A percentile compares a stretch with the other conserved stretches of the same genome.
phyloP scores from a whole-genome alignment of 345 rosid genomes.

The Conringia planisiliqua region DNA sequence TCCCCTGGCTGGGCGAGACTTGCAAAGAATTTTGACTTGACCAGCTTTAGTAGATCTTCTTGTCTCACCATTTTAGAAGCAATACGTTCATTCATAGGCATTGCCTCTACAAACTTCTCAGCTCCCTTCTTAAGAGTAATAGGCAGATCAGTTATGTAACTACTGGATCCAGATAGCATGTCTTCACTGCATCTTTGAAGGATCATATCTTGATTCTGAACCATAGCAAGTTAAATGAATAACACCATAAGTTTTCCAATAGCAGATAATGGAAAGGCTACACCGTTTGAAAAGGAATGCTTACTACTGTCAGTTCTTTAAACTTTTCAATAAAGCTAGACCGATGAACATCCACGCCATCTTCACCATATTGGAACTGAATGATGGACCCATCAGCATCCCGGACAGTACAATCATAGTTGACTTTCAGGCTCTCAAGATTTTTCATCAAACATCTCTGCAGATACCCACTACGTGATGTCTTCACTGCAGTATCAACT shows the following conservation, averaged over 20 bases:
- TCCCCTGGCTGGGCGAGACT: slow-evolving; percentile 99
- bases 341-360: slow-evolving; percentile 92
- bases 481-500: slow-evolving; percentile 98
- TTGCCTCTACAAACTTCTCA: slow-evolving; percentile 47
- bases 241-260: slow-evolving; percentile 7
- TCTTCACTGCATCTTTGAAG: slow-evolving; percentile 40
- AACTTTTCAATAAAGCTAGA: slow-evolving; percentile 78
- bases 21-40: slow-evolving; percentile 64
- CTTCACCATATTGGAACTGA: slow-evolving; percentile 96
- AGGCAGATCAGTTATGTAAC: slow-evolving; percentile 58
- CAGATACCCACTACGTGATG: slow-evolving; percentile 99
- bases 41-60: slow-evolving; percentile 53
- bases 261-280: slow-evolving; percentile 16
- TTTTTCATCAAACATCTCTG: slow-evolving; percentile 97
- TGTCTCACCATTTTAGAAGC: slow-evolving; percentile 37
- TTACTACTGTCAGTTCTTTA: slow-evolving; percentile 63
- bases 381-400: slow-evolving; percentile 93
- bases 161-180: slow-evolving; percentile 42
- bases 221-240: not conserved
- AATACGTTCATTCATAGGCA: slow-evolving; percentile 38
- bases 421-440: slow-evolving; percentile 84
- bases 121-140: slow-evolving; percentile 59
- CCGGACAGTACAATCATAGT: slow-evolving; percentile 93
- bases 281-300: slow-evolving; percentile 24
- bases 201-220: slow-evolving; percentile 77